These are phyloP conservation scores for Fonsecaea multimorphosa DNA, from an alignment of 2,329 filamentous ascomycete genomes.

Conservation along the genomic window DNA sequence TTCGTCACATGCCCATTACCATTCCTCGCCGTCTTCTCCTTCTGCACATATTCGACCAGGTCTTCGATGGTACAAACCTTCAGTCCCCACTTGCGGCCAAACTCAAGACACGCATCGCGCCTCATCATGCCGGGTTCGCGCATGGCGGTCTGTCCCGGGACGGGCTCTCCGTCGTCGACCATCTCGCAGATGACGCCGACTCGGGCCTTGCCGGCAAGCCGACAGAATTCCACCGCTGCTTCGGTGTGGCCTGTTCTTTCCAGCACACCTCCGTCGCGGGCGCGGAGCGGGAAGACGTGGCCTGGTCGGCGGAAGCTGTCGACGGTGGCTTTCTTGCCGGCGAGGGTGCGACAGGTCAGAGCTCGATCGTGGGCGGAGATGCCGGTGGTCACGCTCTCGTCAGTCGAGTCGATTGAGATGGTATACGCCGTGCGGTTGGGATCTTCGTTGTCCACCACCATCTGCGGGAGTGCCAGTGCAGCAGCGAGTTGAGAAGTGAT, in stretches of 20 bases:
- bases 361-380: slow-evolving; percentile 89
- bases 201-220: slow-evolving; percentile 75
- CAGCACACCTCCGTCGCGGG: slow-evolving; percentile 78
- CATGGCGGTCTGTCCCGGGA: slow-evolving; percentile 66
- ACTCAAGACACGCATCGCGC: slow-evolving; percentile 83
- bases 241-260: slow-evolving; percentile 87
- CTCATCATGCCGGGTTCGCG: slow-evolving; percentile 82
- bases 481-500: slow-evolving; percentile 72
- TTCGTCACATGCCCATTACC: slow-evolving; percentile 10
- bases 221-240: slow-evolving; percentile 88
- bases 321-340: slow-evolving; percentile 64
- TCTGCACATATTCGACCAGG: slow-evolving; percentile 78
- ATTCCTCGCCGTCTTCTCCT: slow-evolving; percentile 63
- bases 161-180: slow-evolving; percentile 77
- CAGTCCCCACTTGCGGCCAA: slow-evolving; percentile 86
- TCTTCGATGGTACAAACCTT: slow-evolving; percentile 96
- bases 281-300: slow-evolving; percentile 85
- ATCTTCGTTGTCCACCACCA: slow-evolving; percentile 77
- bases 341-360: slow-evolving; percentile 78
- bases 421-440: slow-evolving; percentile 93
- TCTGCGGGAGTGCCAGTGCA: slow-evolving; percentile 80
- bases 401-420: slow-evolving; percentile 79
- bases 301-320: slow-evolving; percentile 79
- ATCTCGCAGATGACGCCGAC: slow-evolving; percentile 90
- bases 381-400: slow-evolving; percentile 79